These are phyloP conservation scores for Blumeria graminis DNA, from an alignment of 2,329 filamentous ascomycete genomes.

Conservation along the genomic window DNA sequence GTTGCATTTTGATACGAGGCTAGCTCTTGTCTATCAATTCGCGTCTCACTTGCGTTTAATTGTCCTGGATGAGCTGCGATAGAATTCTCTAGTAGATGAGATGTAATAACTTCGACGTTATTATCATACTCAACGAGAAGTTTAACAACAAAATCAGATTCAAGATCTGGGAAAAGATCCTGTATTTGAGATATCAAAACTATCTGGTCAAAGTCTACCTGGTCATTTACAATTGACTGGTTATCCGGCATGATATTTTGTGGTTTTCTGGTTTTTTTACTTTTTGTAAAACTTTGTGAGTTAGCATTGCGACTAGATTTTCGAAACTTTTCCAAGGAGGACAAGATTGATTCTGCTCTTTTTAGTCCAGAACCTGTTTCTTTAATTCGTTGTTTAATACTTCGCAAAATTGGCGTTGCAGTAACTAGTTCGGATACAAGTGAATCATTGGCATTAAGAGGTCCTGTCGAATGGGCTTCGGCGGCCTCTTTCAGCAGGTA, in stretches of 20 bases:
- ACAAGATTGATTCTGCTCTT: slow-evolving; percentile 34
- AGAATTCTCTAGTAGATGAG: slow-evolving; percentile 57
- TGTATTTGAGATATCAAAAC: slow-evolving; percentile 76
- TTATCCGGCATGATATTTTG: slow-evolving; percentile 25
- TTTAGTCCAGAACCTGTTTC: slow-evolving; percentile 24
- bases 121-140: slow-evolving; percentile 60
- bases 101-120: slow-evolving; percentile 54
- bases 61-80: slow-evolving; percentile 42
- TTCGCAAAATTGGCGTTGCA: slow-evolving; percentile 48
- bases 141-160: slow-evolving; percentile 56
- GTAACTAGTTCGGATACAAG: slow-evolving; percentile 66
- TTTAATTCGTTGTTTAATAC: slow-evolving; percentile 30
- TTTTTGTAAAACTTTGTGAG: slow-evolving; percentile 25
- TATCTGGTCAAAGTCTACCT: slow-evolving; percentile 49
- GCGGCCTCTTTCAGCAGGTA: slow-evolving; percentile 55
- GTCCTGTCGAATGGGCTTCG: slow-evolving; percentile 33
- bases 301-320: slow-evolving; percentile 22
- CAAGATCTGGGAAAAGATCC: slow-evolving; percentile 74
- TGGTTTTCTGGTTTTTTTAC: slow-evolving; percentile 37
- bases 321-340: slow-evolving; percentile 33
- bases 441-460: slow-evolving; percentile 35
- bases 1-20: neutral
- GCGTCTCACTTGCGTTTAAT: slow-evolving; percentile 35
- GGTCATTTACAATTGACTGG: slow-evolving; percentile 1
- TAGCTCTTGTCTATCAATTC: neutral